phyloP scores from a whole-genome alignment of 2,329 filamentous ascomycete genomes.

The Penicillium sp. region DNA sequence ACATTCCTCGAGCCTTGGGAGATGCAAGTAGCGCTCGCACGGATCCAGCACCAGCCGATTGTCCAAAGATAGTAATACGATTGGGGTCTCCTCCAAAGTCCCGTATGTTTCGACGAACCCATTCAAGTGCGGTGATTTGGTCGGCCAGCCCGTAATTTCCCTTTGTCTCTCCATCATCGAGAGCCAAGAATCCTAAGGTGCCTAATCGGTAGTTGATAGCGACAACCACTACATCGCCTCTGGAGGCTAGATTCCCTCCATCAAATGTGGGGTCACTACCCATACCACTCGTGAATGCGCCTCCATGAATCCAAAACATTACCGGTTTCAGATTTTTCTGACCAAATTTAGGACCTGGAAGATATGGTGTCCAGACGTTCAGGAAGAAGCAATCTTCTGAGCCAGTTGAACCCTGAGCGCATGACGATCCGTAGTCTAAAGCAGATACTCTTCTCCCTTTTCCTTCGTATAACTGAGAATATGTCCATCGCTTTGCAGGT shows the following conservation, averaged over 20 bases:
- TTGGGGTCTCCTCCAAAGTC: conserved; percentile 50
- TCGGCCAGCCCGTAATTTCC: conserved; percentile 56
- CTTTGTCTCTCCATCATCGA: conserved; percentile 54
- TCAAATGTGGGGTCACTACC: conserved; percentile 43
- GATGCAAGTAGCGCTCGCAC: conserved; percentile 50
- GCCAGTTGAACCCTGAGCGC: conserved; percentile 41
- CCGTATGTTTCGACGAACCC: conserved; percentile 48
- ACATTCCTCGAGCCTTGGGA: conserved; percentile 16
- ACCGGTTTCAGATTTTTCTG: conserved; percentile 47
- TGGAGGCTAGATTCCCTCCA: conserved; percentile 56
- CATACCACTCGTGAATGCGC: conserved; percentile 54
- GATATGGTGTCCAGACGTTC: conserved; percentile 45
- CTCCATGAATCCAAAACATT: conserved; percentile 55
- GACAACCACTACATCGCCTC: conserved; percentile 60
- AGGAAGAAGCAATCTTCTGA: conserved; percentile 51
- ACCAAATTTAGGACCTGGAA: conserved; percentile 29
- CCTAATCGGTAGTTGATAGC: conserved; percentile 60
- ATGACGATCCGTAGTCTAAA: conserved; percentile 36
- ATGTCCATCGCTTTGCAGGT: conserved; percentile 42
- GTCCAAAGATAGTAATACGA: conserved; percentile 48
- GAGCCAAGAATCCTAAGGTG: conserved; percentile 58
- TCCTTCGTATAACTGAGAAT: conserved; percentile 48
- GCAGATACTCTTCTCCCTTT: conserved; percentile 48
- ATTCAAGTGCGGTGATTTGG: conserved; percentile 51
- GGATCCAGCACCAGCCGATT: conserved; percentile 55